Evolutionary conservation across 257 asterid genomes (phyloP).

Genomic region (Eucommia ulmoides): DNA sequence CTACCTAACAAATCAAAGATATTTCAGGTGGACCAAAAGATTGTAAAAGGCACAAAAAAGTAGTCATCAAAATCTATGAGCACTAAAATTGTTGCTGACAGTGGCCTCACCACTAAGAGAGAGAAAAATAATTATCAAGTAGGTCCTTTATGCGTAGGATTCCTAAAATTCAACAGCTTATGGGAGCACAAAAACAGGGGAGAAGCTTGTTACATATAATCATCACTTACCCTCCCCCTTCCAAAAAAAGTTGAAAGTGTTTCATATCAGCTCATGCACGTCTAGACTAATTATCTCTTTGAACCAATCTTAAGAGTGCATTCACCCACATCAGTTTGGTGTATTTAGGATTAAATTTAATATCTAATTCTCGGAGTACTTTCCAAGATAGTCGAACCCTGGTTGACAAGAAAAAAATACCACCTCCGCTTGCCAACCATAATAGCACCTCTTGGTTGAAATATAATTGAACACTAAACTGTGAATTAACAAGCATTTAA

Average conservation of each 20-base stretch:
- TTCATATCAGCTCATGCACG: too few relatives aligned
- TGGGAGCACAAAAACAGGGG: conserved; percentile 18
- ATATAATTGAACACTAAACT: conserved; percentile 14
- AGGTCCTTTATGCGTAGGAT: conserved; percentile 47
- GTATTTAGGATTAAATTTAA: too few relatives aligned
- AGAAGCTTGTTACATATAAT: conserved; percentile 16
- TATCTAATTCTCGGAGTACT: too few relatives aligned
- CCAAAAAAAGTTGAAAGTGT: conserved; percentile 3
- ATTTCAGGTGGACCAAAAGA: too few relatives aligned
- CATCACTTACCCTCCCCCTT: conserved; percentile 12
- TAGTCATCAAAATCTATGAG: conserved; percentile 18
- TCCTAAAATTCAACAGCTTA: conserved; percentile 30
- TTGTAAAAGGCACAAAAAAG: too few relatives aligned
- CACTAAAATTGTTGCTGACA: conserved; percentile 28
- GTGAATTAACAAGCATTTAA: too few relatives aligned
- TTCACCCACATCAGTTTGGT: too few relatives aligned
- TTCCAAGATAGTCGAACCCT: too few relatives aligned
- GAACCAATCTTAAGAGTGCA: too few relatives aligned
- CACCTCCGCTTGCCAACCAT: conserved; percentile 4
- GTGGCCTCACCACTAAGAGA: conserved; percentile 24
- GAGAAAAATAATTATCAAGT: conserved; percentile 13
- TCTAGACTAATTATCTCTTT: too few relatives aligned
- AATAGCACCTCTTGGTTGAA: conserved; percentile 4
- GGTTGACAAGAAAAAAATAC: conserved; percentile 10
- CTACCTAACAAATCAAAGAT: too few relatives aligned